Base-by-base conservation (phyloP, 352 stramenopile genomes). In the Phytophthora hibernalis region DNA sequence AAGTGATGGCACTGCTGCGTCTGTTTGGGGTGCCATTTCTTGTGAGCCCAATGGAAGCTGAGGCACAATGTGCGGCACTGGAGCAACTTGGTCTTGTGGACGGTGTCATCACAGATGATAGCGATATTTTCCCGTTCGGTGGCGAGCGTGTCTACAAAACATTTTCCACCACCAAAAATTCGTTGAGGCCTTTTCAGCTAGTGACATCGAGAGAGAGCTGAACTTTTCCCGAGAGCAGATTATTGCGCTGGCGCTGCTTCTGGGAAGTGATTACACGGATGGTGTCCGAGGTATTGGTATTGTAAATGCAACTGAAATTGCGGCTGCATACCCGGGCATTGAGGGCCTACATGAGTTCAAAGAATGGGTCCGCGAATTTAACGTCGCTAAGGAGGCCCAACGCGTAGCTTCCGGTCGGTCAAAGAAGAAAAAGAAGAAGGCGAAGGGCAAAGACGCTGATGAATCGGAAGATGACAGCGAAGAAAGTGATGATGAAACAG, bases 141-240 rank as follows among this genome's bases (percentile, higher is more conserved):
- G 97, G 90, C 13, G 74, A 86, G 42, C 83, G 71, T 24, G 89
- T 99, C 16, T 99, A 99, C 83, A 98, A 98, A 99, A 99, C 74
- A 99, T 99, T 68, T 99, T 99, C 64, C 95, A 99, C 60, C 95
- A 99, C 61, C 88, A 98, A 55, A 99, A 99, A 68, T 99, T 98
- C 75, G 98, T 99, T 10, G 97, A 99, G 82, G 97, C 91, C 2
- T 99, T 99, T 74, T 91, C 87, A 35, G 90, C 94, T 7, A 68
- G 84, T 18, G 97, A 99, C 68, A 91, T 98, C 18, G 68, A 98
- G 63, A 79, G 77, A 26, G 97, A 99, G 61, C 76, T 99, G 42
- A 93, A 89, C 5, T 92, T 99, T 22, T 88, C 84, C 16, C 91
- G 92, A 31, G 86, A 98, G 37, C 85, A 97, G 47, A 85, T 99